Evolutionary conservation across 306 rosid species (phyloP), one percentile per base, ranked within the genome.

Genomic region (Citrullus amarus): DNA sequence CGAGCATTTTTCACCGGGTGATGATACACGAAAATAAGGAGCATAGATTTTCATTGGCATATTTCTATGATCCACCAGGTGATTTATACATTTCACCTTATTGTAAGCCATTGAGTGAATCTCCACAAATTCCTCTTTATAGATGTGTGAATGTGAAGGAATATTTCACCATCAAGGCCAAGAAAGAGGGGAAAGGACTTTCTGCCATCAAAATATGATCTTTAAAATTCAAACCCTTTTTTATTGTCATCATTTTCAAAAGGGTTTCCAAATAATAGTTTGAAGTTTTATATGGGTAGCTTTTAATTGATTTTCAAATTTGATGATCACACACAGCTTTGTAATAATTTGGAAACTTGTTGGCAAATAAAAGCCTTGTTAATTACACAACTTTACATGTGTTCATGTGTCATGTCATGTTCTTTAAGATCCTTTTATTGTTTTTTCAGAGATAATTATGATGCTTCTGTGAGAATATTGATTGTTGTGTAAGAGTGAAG

Each of bases 61-160:
- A 85, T 81, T 85, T 88, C 79, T 85, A 82, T 9, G 85, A 88
- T 22, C 90, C 92, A 6, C 86, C 91, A 0, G 5, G 0, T 0
- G 81, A 82, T 11, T 75, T 76, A 71, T 54, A 80, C 68, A 79
- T 84, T n/a, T 74, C 86, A 2, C 91, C 91, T 10, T 25, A 32
- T 77, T 73, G 9, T 6, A 80, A 73, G 53, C 55, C 85, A 75
- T 41, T 57, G 6, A 81, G 79, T 80, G 54, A 17, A 22, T 56
- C 77, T 28, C 76, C 39, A 22, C 85, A 78, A 46, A 80, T 84
- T 15, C 83, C 86, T 2, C 76, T 87, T 7, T 88, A 61, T 8
- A 65, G 48, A 0, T 58, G 86, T 1, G 83, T 88, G 15, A 87
- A 83, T 6, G 86, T 90, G 91, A 83, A 75, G 53, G 93, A 91